These are phyloP conservation scores for Starmerella asiatica DNA, from an alignment of 805 yeast genomes.

Conservation along the genomic window DNA sequence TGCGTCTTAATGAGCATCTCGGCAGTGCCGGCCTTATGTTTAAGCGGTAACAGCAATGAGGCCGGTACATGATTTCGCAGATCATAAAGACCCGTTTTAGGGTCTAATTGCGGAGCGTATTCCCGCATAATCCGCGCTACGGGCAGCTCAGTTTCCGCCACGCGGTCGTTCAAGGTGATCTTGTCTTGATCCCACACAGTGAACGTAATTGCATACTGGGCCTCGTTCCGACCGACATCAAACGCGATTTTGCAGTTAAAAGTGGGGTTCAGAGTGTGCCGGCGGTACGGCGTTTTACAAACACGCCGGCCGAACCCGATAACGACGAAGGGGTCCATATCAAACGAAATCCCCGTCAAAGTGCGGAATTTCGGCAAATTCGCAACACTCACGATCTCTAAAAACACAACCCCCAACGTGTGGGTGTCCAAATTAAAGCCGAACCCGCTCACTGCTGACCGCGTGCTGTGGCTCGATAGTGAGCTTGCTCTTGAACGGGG, in stretches of 20 bases:
- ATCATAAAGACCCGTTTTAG: slow-evolving; percentile 27
- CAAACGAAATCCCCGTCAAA: slow-evolving; percentile 63
- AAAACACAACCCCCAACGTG: slow-evolving; percentile 52
- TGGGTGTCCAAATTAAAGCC: slow-evolving; percentile 20
- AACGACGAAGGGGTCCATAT: slow-evolving; percentile 94
- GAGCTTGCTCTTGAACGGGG: slow-evolving; percentile 6
- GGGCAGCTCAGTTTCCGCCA: slow-evolving; percentile 52
- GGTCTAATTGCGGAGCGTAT: slow-evolving; percentile 26
- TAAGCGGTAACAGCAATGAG: slow-evolving; percentile 14
- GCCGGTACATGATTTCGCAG: slow-evolving; percentile 14
- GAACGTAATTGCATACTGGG: slow-evolving; percentile 50
- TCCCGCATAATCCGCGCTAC: slow-evolving; percentile 34
- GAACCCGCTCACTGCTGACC: slow-evolving; percentile 2
- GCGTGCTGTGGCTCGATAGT: slow-evolving; percentile 3
- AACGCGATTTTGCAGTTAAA: slow-evolving; percentile 71
- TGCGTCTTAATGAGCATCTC: slow-evolving; percentile 45
- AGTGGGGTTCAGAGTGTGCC: slow-evolving; percentile 70
- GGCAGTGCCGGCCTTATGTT: slow-evolving; percentile 17
- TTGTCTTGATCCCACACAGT: slow-evolving; percentile 74
- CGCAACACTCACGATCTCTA: slow-evolving; percentile 60
- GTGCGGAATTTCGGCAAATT: slow-evolving; percentile 69
- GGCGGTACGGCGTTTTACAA: slow-evolving; percentile 69
- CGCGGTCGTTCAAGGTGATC: slow-evolving; percentile 68
- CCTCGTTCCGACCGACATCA: slow-evolving; percentile 57
- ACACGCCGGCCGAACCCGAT: slow-evolving; percentile 81